Percentiles rank a stretch among this genome's conserved stretches.
Evolutionary conservation across 768 basidiomycete genomes (phyloP).

Genomic region (Lenzites betulinus): DNA sequence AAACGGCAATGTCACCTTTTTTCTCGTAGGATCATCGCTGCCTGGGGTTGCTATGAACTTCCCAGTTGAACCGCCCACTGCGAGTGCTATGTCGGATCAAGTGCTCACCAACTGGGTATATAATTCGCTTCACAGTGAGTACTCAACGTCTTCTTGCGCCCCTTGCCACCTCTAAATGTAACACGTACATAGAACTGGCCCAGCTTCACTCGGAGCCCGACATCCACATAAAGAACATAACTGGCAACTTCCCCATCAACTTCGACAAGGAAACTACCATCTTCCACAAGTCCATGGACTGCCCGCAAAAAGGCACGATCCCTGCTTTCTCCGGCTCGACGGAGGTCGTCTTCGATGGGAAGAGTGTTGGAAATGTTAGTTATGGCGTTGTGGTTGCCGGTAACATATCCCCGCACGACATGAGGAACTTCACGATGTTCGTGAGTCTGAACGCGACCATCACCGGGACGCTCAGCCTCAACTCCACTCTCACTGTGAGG

Average conservation of each 20-base stretch:
- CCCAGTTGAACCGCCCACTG: constrained; percentile 5
- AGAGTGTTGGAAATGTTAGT: constrained; percentile 36
- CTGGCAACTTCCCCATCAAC: constrained; percentile 24
- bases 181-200: too few species aligned
- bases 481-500: constrained; percentile 41
- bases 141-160: too few species aligned
- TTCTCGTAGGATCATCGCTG: constrained; percentile 14
- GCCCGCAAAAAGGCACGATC: constrained; percentile 18
- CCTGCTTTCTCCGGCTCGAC: constrained; percentile 26
- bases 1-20: constrained; percentile 19
- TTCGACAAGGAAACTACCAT: constrained; percentile 24
- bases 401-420: constrained; percentile 41
- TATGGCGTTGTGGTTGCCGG: constrained; percentile 46
- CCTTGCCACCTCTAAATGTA: too few species aligned
- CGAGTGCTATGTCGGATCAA: constrained; percentile 6
- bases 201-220: too few species aligned
- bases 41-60: constrained; percentile 15
- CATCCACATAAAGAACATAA: too few species aligned
- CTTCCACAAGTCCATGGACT: constrained; percentile 24
- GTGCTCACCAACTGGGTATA: constrained; percentile 9
- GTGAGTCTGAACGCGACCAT: constrained; percentile 41
- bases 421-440: constrained; percentile 18
- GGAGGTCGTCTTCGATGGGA: constrained; percentile 30
- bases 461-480: constrained; percentile 40
- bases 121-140: constrained; percentile 7